Conservation (phyloP, 345 rosid species). For the Citrus sinensis region DNA sequence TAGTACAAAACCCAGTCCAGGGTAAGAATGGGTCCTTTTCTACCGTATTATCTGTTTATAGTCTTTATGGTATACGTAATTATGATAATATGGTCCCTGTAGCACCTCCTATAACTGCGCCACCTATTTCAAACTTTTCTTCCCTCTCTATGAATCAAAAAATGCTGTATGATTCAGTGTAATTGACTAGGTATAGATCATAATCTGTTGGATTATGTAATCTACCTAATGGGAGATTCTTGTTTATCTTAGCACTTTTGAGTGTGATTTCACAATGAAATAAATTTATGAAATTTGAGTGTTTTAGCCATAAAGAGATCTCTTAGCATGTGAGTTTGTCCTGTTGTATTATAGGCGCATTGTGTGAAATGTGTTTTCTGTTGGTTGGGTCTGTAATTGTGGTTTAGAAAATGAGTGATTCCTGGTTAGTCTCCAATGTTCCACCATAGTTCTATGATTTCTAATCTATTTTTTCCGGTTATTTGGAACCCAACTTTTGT, state of each 20-base stretch:
- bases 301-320: not conserved
- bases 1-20: conserved; percentile 58
- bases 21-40: conserved; percentile 43
- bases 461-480: not conserved
- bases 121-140: not conserved
- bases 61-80: not conserved
- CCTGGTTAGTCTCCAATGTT: not conserved
- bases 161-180: not conserved
- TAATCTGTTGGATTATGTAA: not conserved
- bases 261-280: not conserved
- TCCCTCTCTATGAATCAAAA: not conserved
- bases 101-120: not conserved
- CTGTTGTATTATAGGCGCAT: not conserved
- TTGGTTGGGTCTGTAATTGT: not conserved
- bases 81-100: not conserved
- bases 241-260: not conserved
- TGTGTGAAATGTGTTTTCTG: not conserved
- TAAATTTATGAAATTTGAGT: not conserved
- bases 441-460: not conserved
- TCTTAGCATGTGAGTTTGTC: not conserved
- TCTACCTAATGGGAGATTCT: not conserved
- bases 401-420: not conserved
- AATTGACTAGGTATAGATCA: not conserved
- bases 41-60: not conserved
- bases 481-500: not conserved